Base-by-base conservation (phyloP, 108 stramenopile genomes). In the Cylindrotheca closterium region DNA sequence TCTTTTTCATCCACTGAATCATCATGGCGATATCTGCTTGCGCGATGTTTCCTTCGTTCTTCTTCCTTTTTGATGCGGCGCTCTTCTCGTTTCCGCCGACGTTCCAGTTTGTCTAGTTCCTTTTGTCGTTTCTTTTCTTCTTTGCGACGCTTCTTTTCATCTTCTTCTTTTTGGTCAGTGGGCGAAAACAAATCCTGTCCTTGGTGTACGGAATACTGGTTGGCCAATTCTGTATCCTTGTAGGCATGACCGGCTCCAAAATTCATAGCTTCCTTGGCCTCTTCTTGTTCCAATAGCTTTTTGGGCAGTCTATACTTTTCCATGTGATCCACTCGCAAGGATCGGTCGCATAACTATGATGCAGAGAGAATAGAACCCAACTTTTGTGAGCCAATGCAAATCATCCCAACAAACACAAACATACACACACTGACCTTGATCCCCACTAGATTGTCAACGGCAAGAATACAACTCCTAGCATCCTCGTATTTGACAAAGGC, bases 381-480 rank as follows among this genome's bases (percentile, higher is more conserved):
- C 4, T n/a, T 30, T 5, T 28, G 12, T 4, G 28, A 56, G 30
- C 28, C 4, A 56, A 56, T n/a, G 28, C 12, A 17, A 46, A 46
- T 17, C 8, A 46, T 46, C 45, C 45, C 17, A 12, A 12, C 45
- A 45, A 45, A 45, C 42, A 15, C 8, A 8, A 8, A 46, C 2
- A 3, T 33, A 27, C 2, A 21, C 1, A 19, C 18, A 19, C 70
- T 8, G 15, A 77, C 64, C 75, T 77, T 66, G 30, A 71, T 67
- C 30, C 98, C 98, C 48, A 82, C 85, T 19, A 98, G 80, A 71
- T 99, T 99, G 72, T 99, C 99, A 58, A 99, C 98, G 0, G 98
- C 99, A 68, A 99, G 71, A 23, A 99, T 79, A 56, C 97, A 96
- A 55, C 87, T 90, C 50, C 96, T 32, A 5, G 85, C 75, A 79